Conservation (phyloP, 225 moss, liverwort and hornwort species). For the Marchantia paleacea region DNA sequence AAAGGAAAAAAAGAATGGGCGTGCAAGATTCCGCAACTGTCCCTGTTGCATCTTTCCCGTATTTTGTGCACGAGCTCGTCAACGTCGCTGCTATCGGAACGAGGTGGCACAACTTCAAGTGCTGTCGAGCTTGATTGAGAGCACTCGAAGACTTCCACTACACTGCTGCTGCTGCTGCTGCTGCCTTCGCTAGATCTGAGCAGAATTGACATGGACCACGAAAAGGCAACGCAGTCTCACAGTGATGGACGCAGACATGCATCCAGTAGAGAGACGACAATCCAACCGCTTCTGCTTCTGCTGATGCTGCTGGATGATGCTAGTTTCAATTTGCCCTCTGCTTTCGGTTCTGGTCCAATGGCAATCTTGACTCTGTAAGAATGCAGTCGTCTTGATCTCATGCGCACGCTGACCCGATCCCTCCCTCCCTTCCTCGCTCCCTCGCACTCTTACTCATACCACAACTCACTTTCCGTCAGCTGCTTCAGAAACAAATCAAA, state of each 20-base stretch:
- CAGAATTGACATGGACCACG: neutral
- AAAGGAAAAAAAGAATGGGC: neutral
- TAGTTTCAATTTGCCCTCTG: neutral
- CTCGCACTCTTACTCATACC: too few species aligned
- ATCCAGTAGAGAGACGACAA: neutral
- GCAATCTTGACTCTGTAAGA: neutral
- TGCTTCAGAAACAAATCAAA: too few species aligned
- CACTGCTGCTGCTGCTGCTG: neutral
- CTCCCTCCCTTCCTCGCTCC: too few species aligned
- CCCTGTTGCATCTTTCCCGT: neutral
- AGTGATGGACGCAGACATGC: neutral
- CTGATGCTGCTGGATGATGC: neutral
- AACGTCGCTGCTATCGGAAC: neutral
- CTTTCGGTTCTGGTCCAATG: neutral
- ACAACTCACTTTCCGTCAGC: too few species aligned
- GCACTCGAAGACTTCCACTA: too few species aligned
- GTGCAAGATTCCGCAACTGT: neutral
- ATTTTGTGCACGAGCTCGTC: neutral
- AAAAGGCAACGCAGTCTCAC: neutral
- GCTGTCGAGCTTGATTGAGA: too few species aligned
- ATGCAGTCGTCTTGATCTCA: too few species aligned
- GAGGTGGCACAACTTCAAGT: neutral
- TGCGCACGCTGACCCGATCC: too few species aligned
- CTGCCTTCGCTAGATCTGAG: neutral
- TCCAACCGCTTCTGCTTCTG: neutral